Conservation (phyloP, 2,329 filamentous ascomycete genomes). For the Trichophyton schoenleinii region DNA sequence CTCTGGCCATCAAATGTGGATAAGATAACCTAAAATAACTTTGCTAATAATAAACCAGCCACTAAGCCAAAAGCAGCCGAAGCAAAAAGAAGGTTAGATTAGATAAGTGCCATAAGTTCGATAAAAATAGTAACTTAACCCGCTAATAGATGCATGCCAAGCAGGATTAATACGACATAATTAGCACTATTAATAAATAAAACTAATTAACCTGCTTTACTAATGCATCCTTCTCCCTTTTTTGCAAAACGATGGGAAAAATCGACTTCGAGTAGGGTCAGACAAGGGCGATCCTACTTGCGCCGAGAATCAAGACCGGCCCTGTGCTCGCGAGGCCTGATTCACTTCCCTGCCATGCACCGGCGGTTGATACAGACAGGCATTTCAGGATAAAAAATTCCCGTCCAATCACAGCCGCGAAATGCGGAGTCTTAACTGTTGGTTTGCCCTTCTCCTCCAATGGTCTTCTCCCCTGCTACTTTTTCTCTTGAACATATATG, state of each 20-base stretch:
- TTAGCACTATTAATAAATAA: slow-evolving; percentile 1
- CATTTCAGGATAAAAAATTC: not conserved
- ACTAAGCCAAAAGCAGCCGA: not conserved
- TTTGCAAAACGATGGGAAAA: not conserved
- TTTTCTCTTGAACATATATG: not conserved
- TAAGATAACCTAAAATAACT: not conserved
- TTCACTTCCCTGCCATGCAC: not conserved
- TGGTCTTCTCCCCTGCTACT: not conserved
- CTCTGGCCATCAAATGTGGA: not conserved
- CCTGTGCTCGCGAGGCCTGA: not conserved
- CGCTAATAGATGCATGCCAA: not conserved
- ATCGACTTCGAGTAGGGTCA: not conserved
- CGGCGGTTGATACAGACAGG: not conserved
- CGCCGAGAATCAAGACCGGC: not conserved
- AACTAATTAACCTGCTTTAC: not conserved
- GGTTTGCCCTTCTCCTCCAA: not conserved
- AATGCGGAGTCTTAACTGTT: not conserved
- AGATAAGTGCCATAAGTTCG: not conserved
- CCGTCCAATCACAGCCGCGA: not conserved
- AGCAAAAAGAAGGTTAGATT: not conserved
- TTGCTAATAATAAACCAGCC: not conserved
- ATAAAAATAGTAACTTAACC: slow-evolving; percentile 1
- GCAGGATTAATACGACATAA: not conserved
- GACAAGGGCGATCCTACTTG: not conserved
- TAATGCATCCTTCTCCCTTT: not conserved